Conservation (phyloP, 179 eudicot genomes). For the Beta macrorhiza region DNA sequence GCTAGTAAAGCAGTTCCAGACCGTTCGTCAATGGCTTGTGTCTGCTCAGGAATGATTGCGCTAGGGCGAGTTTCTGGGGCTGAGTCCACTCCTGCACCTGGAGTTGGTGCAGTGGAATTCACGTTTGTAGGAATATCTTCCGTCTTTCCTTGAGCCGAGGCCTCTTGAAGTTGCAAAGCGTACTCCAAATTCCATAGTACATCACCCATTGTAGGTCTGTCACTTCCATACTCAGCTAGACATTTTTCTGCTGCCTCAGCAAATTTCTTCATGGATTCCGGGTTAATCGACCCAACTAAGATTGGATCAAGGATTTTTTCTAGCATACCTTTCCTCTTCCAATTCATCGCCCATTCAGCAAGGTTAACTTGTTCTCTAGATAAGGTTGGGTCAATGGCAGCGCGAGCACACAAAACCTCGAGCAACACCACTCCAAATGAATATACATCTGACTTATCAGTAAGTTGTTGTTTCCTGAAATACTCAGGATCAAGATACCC, state of each 20-base stretch:
- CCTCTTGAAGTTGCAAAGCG: slow-evolving; percentile 80
- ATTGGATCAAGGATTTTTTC: slow-evolving; percentile 75
- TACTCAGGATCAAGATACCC: slow-evolving; percentile 82
- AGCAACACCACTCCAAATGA: slow-evolving; percentile 78
- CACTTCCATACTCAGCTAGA: slow-evolving; percentile 80
- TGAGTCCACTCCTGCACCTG: neutral
- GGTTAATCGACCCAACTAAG: slow-evolving; percentile 47
- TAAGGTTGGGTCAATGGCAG: slow-evolving; percentile 62
- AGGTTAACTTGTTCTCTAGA: slow-evolving; percentile 91
- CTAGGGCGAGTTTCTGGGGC: slow-evolving; percentile 17
- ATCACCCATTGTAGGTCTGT: slow-evolving; percentile 95
- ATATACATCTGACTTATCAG: slow-evolving; percentile 78
- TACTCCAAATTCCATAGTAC: slow-evolving; percentile 90
- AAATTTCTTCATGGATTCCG: slow-evolving; percentile 75
- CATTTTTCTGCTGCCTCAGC: slow-evolving; percentile 95
- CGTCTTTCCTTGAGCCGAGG: slow-evolving; percentile 44
- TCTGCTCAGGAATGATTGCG: slow-evolving; percentile 33
- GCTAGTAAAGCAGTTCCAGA: slow-evolving; percentile 61
- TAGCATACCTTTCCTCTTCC: slow-evolving; percentile 65
- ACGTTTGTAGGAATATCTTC: slow-evolving; percentile 39
- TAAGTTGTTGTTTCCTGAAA: slow-evolving; percentile 72
- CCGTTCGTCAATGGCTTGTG: slow-evolving; percentile 38
- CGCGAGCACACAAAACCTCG: slow-evolving; percentile 73
- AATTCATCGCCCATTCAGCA: slow-evolving; percentile 91
- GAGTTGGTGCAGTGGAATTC: neutral